Base-by-base conservation (phyloP, 2,329 filamentous ascomycete genomes). In the Massarina eburnea region DNA sequence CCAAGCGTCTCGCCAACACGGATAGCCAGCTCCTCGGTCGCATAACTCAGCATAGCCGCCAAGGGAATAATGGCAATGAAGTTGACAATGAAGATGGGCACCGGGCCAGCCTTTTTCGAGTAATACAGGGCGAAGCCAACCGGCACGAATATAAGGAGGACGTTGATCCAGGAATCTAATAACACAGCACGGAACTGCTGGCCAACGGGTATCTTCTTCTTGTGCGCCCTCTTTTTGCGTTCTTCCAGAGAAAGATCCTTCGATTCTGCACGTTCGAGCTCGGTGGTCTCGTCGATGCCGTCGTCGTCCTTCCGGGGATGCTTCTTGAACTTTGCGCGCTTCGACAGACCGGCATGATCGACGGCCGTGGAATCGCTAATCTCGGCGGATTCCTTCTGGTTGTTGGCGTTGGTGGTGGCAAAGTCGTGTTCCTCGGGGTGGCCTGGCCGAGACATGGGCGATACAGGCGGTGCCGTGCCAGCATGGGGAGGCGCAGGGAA, bases 41-140 rank as follows among this genome's bases (percentile, higher is more conserved):
- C 89, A 61, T 88, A 95, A 58, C 88, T 86, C 19, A 97, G 77
- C 76, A 96, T 85, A 12, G 86, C 88, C 2, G 92, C 92, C 32
- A 96, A 78, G 0, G 91, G 91, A 48, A 96, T 85, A 57, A 96
- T 96, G 50, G 91, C 92, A 53, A 96, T 81, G 62, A 96, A 96
- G 74, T 96, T 96, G 71, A 96, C 81, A 45, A 91, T 82, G 62
- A 96, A 96, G 37, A 94, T 57, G 2, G 62, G 53, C 12, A 68
- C 61, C 4, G 61, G 49, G 3, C 51, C 51, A 10, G 65, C 54
- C 14, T 80, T 76, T 41, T 73, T 54, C 15, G 83, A 72, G 62
- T 86, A 90, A 59, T 88, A 82, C 41, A 92, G 68, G 2, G 81
- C 87, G 59, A 96, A 71, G 41, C 91, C 91, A 26, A 84, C 81